Conservation (phyloP, 768 basidiomycete genomes). For the Boletus sp. region DNA sequence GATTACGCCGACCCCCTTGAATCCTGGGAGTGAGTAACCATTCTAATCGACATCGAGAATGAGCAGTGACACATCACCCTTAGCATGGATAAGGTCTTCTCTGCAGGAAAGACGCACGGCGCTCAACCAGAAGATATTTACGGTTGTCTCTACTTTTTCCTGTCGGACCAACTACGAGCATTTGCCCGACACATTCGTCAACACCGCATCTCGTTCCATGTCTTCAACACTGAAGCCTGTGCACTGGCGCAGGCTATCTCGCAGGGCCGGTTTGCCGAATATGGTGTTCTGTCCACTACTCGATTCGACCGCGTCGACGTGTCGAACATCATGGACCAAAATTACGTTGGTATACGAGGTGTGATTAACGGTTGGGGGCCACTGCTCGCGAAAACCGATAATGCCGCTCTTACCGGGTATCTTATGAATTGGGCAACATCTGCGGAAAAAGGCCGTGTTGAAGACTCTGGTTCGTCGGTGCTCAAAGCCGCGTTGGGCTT, state of each 20-base stretch:
- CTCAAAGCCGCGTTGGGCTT: slow-evolving; percentile 1
- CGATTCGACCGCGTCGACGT: slow-evolving; percentile 48
- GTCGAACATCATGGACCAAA: slow-evolving; percentile 46
- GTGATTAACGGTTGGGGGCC: slow-evolving; percentile 39
- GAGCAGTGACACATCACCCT: slow-evolving; percentile 1
- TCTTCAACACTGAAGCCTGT: slow-evolving; percentile 39
- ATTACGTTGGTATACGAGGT: slow-evolving; percentile 38
- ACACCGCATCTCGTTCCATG: slow-evolving; percentile 34
- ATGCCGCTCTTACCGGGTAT: slow-evolving; percentile 40
- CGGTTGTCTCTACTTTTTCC: slow-evolving; percentile 50
- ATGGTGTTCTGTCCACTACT: slow-evolving; percentile 22
- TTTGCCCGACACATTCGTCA: slow-evolving; percentile 38
- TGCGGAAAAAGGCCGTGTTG: neutral
- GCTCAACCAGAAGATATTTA: slow-evolving; percentile 43
- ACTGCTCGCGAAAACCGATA: slow-evolving; percentile 31
- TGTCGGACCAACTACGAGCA: slow-evolving; percentile 38
- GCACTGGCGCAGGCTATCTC: slow-evolving; percentile 39
- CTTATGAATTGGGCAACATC: slow-evolving; percentile 48
- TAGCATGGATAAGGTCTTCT: slow-evolving; percentile 41
- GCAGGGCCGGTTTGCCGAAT: slow-evolving; percentile 10
- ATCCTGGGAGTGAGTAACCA: slow-evolving; percentile 46
- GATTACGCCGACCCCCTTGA: slow-evolving; percentile 45
- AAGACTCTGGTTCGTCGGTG: slow-evolving; percentile 1
- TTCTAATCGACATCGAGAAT: neutral
- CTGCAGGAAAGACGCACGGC: slow-evolving; percentile 39